Evolutionary conservation across 1,284 basidiomycete genomes (phyloP).

Genomic region (Ustilago shanxiensis): DNA sequence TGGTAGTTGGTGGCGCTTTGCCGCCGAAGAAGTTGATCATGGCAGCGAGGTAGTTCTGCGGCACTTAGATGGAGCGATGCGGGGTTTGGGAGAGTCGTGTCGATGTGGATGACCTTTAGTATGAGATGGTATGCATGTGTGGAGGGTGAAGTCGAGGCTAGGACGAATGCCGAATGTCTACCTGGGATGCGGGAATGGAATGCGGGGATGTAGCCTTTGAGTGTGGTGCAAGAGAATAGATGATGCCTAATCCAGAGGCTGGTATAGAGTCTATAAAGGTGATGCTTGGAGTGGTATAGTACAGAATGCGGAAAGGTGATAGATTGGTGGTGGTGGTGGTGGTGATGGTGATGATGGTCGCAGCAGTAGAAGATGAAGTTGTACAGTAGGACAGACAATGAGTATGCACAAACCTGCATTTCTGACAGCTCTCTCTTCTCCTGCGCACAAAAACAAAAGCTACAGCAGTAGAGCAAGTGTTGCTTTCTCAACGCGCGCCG

Average conservation of each 20-base stretch:
- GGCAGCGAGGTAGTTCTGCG: background rate
- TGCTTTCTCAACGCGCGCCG: too few relatives aligned
- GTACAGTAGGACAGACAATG: background rate
- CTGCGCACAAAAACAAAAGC: too few relatives aligned
- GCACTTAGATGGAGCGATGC: background rate
- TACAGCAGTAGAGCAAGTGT: too few relatives aligned
- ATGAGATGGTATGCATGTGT: slow-evolving; percentile 5
- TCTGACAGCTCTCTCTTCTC: too few relatives aligned
- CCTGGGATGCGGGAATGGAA: background rate
- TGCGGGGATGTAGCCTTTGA: background rate
- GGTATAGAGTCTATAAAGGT: background rate
- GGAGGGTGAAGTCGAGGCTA: background rate
- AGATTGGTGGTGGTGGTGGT: background rate
- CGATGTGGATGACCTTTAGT: background rate
- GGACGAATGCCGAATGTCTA: background rate
- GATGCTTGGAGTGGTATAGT: background rate
- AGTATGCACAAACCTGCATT: slow-evolving; percentile 5
- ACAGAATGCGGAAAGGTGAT: background rate
- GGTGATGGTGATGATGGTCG: background rate
- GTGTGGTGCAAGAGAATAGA: background rate
- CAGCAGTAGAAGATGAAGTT: background rate
- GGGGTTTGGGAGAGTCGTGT: background rate
- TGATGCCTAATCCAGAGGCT: background rate
- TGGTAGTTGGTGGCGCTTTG: slow-evolving; percentile 23
- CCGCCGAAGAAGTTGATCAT: slow-evolving; percentile 55